Conservation (phyloP, 306 rosid genomes). For the Corylus avellana region DNA sequence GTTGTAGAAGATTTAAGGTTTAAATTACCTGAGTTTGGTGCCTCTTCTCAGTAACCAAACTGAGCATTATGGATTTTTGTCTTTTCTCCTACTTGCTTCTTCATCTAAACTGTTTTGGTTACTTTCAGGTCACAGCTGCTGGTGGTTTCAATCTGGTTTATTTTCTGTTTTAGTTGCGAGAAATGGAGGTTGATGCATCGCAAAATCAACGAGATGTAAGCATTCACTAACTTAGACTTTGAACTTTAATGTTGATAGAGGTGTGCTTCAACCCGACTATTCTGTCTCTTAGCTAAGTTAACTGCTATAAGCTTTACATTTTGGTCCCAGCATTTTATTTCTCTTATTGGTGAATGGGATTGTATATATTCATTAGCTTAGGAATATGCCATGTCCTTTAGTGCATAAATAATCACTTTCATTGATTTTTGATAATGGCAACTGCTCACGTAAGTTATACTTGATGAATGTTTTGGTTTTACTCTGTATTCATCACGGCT, state of each 20-base stretch:
- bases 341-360: neutral
- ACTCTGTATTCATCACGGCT: conserved; percentile 13
- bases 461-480: conserved; percentile 14
- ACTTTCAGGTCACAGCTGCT: conserved; percentile 12
- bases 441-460: conserved; percentile 1
- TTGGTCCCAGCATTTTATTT: neutral
- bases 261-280: neutral
- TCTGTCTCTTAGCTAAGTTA: neutral
- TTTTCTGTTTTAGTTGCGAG: neutral
- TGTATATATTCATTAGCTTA: neutral
- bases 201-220: conserved; percentile 56
- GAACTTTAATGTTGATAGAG: neutral
- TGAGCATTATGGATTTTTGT: neutral
- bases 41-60: neutral
- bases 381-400: neutral
- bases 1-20: neutral
- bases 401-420: conserved; percentile 19
- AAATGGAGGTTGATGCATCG: conserved; percentile 38
- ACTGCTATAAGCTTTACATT: neutral
- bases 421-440: conserved; percentile 6
- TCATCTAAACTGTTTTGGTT: neutral
- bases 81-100: neutral
- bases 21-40: neutral
- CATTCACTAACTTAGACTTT: conserved; percentile 11
- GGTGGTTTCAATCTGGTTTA: neutral